Evolutionary conservation across 495 filamentous ascomycete genomes (phyloP), one percentile per base, ranked within the genome.

Genomic region (Penicillium odoratum): DNA sequence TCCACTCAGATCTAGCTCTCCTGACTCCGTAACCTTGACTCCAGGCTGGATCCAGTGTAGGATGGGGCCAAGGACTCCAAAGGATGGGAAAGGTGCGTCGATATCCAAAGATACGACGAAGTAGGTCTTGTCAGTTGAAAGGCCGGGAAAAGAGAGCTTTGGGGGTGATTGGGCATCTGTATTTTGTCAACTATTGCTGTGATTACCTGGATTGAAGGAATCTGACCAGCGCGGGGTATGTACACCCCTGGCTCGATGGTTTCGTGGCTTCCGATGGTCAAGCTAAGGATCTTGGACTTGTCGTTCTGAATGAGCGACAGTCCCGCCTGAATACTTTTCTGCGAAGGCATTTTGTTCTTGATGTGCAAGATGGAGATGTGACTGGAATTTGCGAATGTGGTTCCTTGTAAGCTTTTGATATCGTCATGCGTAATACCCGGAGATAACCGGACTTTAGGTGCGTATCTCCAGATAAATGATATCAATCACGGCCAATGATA

Each of bases 21-120:
- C 49, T 0, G 57, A 57, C 16, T 63, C 66, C 13, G 54, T 48
- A 5, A 67, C 44, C 57, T 76, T 71, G 13, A 79, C 61, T 16
- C 73, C 76, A 9, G 79, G 71, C 61, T 81, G 78, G 16, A 79
- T 74, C 79, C 78, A 81, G 63, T 78, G 76, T n/a, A 79, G 62
- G 30, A 78, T 74, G 15, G 77, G 77, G 1, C 76, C 60, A 5
- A 76, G 62, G 16, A 68, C 26, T 15, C 48, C 33, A 52, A 79
- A 78, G 11, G 74, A 76, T 0, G 79, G 74, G 64, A 84, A 80
- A 0, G 83, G 83, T 0, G 78, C 78, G 60, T 83, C 82, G 44
- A 82, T 69, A 51, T 84, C 83, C 25, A 85, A 57, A 30, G 61
- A 61, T 18, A 82, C 65, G 42, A 77, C 60, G 16, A 85, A n/a